Conservation (phyloP, 2,329 filamentous ascomycete genomes). For the Pyrenochaeta sp. region DNA sequence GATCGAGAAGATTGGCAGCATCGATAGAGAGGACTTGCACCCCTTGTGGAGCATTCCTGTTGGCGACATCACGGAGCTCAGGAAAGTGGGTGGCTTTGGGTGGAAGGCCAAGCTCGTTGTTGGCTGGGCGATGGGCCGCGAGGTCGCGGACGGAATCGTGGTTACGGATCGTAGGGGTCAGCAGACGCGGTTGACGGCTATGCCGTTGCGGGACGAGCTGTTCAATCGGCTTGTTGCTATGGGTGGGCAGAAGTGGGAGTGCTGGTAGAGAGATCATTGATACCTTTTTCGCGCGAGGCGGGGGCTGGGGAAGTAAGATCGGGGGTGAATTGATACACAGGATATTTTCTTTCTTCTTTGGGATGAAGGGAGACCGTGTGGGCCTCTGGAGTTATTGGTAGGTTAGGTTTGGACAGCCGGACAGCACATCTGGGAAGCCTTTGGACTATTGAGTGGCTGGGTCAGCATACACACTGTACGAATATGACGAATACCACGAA, state of each 20-base stretch:
- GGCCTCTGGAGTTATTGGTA: too few relatives aligned
- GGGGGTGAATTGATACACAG: not conserved
- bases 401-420: not conserved
- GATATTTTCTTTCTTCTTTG: too few relatives aligned
- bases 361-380: too few relatives aligned
- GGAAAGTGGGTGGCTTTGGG: constrained; percentile 80
- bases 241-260: constrained; percentile 84
- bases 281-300: too few relatives aligned
- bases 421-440: constrained; percentile 9
- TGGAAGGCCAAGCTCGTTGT: constrained; percentile 88
- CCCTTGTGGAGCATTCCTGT: constrained; percentile 75
- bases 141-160: constrained; percentile 78
- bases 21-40: constrained; percentile 59
- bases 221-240: constrained; percentile 82
- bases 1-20: constrained; percentile 55
- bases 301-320: not conserved
- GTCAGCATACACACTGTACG: not conserved
- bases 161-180: constrained; percentile 66
- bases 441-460: not conserved
- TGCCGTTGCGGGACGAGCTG: constrained; percentile 75
- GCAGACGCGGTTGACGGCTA: constrained; percentile 71
- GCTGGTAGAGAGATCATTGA: too few relatives aligned
- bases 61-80: constrained; percentile 74
- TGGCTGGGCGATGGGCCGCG: constrained; percentile 76
- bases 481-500: not conserved